phyloP scores from a whole-genome alignment of 78 protist species.

The Protostelium mycophagum region DNA sequence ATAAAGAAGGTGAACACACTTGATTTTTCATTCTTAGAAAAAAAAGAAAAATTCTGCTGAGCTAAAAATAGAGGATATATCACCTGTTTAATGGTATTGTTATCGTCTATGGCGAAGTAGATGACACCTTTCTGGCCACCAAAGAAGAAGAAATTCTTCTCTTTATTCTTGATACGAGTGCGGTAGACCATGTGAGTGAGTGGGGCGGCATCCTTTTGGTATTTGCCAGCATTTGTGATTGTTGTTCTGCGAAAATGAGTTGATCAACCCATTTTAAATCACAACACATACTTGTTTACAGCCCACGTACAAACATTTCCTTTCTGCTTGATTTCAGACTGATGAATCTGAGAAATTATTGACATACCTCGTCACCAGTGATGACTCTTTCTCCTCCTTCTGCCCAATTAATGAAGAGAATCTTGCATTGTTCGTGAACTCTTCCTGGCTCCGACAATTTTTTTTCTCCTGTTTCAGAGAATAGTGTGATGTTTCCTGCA shows the following conservation, averaged over 20 bases:
- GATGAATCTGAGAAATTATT: not conserved
- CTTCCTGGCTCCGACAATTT: not conserved
- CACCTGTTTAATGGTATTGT: not conserved
- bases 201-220: not conserved
- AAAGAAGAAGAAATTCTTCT: not conserved
- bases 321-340: not conserved
- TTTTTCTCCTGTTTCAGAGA: not conserved
- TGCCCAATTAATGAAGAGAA: not conserved
- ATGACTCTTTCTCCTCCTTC: not conserved
- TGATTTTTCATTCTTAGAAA: too few species aligned
- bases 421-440: not conserved
- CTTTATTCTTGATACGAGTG: not conserved
- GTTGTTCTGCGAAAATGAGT: not conserved
- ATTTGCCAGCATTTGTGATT: not conserved
- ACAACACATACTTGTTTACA: not conserved
- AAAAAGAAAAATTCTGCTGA: too few species aligned
- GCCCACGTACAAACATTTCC: not conserved
- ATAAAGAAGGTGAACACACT: too few species aligned
- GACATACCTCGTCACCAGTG: not conserved
- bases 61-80: not conserved
- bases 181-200: not conserved
- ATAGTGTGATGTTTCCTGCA: not conserved
- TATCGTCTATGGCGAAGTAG: not conserved
- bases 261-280: not conserved
- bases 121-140: not conserved